These are phyloP conservation scores for Lactarius tabidus DNA, from an alignment of 768 basidiomycete genomes.

Conservation along the genomic window DNA sequence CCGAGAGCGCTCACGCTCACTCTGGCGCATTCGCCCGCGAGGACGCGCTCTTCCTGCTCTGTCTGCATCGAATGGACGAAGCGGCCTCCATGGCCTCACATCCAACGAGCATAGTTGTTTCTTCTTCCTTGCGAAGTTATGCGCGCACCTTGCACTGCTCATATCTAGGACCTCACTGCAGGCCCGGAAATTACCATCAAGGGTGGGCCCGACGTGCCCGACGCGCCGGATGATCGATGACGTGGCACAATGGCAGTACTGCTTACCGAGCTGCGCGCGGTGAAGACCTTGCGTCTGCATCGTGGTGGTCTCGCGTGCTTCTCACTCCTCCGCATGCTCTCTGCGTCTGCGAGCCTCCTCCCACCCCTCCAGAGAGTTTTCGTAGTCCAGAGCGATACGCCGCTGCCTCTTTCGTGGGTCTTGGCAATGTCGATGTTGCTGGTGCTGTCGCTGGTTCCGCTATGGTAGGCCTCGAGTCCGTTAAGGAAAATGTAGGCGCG, in stretches of 20 bases:
- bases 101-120: conserved; percentile 8
- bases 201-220: no score
- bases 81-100: neutral
- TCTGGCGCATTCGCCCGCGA: neutral
- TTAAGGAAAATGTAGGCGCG: neutral
- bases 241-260: conserved; percentile 1
- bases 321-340: neutral
- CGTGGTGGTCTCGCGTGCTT: neutral
- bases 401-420: no score
- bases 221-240: neutral
- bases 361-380: conserved; percentile 12
- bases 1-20: neutral
- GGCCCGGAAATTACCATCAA: neutral
- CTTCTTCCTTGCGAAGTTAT: conserved; percentile 8
- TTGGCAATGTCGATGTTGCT: neutral
- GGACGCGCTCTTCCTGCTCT: conserved; percentile 9
- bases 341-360: neutral
- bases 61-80: conserved; percentile 5
- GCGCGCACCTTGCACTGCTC: neutral
- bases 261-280: neutral
- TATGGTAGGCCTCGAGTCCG: neutral
- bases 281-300: neutral
- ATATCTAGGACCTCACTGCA: neutral
- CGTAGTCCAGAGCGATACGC: neutral
- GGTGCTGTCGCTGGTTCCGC: neutral